Base-by-base conservation (phyloP, 805 yeast species). In the Metschnikowia drakensbergensis region DNA sequence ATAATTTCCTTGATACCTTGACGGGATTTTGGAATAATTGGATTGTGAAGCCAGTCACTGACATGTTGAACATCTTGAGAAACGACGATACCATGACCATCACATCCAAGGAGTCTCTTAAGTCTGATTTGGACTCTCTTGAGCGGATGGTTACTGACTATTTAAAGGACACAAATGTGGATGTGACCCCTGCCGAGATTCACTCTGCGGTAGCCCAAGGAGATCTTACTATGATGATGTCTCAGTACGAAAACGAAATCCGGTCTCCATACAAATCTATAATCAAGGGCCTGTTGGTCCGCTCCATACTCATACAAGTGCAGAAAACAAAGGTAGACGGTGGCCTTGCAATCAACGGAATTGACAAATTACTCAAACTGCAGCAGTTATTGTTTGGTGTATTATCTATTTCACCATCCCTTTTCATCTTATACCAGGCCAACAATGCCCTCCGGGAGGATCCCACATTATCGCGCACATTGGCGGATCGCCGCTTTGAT, bases 241-340 rank as follows among this genome's bases (percentile, higher is more conserved):
- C 82, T 39, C 80, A 82, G 30, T 94, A 94, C 62, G 98, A 92
- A 60, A 58, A 68, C 26, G 92, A 89, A 55, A 70, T 94, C 49
- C 79, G 81, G 49, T 63, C 72, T 5, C 98, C 98, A 0, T 60
- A 90, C 41, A 75, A 72, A 47, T 82, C 84, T 33, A 57, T 83
- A 2, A 49, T 90, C 2, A 66, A 68, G 10, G 99, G 98, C 3
- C 80, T 83, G 48, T 75, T 92, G 54, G 66, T 90, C 6, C 76
- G 96, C 47, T 82, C 91, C 11, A 65, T 94, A 40, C 69, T 94
- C 59, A 91, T 92, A 53, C 98, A 94, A 65, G 74, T 94, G n/a
- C 99, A 92, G 65, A 92, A 94, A 67, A 85, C 96, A 9, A 92
- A 92, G 66, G 97, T 94, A 5, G 99, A 92, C 64, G 96, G 96